Percentiles rank a stretch among this genome's conserved stretches.
phyloP scores from a whole-genome alignment of 2,329 filamentous ascomycete species.

The Colletotrichum orbiculare region DNA sequence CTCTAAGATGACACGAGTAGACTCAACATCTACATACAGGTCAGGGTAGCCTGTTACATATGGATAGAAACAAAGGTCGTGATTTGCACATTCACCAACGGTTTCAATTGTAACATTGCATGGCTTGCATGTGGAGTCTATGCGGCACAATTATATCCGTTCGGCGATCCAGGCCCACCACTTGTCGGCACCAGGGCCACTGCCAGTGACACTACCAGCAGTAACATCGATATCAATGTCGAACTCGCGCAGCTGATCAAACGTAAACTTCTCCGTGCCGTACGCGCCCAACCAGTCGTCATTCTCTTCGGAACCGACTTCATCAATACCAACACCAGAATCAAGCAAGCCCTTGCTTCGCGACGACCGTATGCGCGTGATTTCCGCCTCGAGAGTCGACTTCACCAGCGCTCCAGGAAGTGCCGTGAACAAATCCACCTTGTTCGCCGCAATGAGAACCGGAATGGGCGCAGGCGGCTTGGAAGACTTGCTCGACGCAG shows the following conservation, averaged over 20 bases:
- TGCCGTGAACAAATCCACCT: conserved; percentile 94
- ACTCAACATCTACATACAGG: conserved; percentile 54
- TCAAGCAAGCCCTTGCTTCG: conserved; percentile 85
- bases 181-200: conserved; percentile 77
- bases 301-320: conserved; percentile 73
- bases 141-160: conserved; percentile 48
- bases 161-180: conserved; percentile 94
- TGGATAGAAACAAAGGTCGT: conserved; percentile 17
- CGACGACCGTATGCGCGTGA: conserved; percentile 80
- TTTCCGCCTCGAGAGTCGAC: conserved; percentile 80
- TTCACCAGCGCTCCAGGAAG: conserved; percentile 82
- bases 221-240: conserved; percentile 81
- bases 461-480: conserved; percentile 61
- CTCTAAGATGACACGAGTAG: conserved; percentile 43
- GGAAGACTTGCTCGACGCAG: conserved; percentile 63
- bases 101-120: not conserved
- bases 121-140: conserved; percentile 29
- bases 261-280: conserved; percentile 80
- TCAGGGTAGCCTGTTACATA: conserved; percentile 22
- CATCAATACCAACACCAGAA: conserved; percentile 77
- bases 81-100: conserved; percentile 6
- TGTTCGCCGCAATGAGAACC: conserved; percentile 91
- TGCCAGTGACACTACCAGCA: conserved; percentile 76
- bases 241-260: conserved; percentile 85
- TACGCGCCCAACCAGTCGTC: conserved; percentile 88